These are phyloP conservation scores for Globisporangium parvum DNA, from an alignment of 352 stramenopile genomes.

Conservation along the genomic window DNA sequence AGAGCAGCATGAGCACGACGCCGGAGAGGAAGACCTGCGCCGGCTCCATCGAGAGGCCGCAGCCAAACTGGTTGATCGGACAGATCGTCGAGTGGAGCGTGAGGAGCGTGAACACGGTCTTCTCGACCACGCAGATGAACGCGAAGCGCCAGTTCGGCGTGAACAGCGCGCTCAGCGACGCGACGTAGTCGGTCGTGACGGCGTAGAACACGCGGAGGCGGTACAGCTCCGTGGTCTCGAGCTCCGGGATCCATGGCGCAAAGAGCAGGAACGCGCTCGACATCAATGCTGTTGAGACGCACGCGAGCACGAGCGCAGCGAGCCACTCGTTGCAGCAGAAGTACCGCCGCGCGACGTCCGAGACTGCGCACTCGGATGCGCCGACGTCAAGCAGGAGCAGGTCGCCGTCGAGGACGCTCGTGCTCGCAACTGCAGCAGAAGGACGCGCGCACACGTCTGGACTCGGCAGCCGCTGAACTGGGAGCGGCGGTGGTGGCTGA, in stretches of 20 bases:
- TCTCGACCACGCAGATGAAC: slow-evolving; percentile 59
- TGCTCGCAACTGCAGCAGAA: background rate
- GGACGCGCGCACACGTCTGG: background rate
- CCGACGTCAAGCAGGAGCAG: slow-evolving; percentile 16
- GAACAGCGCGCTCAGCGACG: slow-evolving; percentile 43
- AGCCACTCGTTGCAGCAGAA: slow-evolving; percentile 47
- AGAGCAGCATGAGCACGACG: slow-evolving; percentile 50
- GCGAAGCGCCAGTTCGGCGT: slow-evolving; percentile 67
- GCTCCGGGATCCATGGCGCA: slow-evolving; percentile 33
- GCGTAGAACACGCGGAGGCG: slow-evolving; percentile 51
- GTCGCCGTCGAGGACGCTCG: slow-evolving; percentile 11
- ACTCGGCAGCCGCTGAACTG: slow-evolving; percentile 7
- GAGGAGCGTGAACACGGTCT: slow-evolving; percentile 57
- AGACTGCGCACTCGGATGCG: slow-evolving; percentile 24
- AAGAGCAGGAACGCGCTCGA: slow-evolving; percentile 33
- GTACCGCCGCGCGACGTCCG: slow-evolving; percentile 25
- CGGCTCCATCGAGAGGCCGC: slow-evolving; percentile 39
- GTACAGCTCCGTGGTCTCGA: slow-evolving; percentile 50
- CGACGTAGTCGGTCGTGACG: slow-evolving; percentile 51
- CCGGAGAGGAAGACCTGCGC: slow-evolving; percentile 45
- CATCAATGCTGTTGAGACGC: slow-evolving; percentile 23
- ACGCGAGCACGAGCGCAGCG: slow-evolving; percentile 34
- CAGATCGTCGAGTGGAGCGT: slow-evolving; percentile 64
- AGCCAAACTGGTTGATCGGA: slow-evolving; percentile 66
- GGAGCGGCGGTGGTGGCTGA: background rate